Evolutionary conservation across 2,329 filamentous ascomycete species (phyloP).

Genomic region (Byssochlamys sp.): DNA sequence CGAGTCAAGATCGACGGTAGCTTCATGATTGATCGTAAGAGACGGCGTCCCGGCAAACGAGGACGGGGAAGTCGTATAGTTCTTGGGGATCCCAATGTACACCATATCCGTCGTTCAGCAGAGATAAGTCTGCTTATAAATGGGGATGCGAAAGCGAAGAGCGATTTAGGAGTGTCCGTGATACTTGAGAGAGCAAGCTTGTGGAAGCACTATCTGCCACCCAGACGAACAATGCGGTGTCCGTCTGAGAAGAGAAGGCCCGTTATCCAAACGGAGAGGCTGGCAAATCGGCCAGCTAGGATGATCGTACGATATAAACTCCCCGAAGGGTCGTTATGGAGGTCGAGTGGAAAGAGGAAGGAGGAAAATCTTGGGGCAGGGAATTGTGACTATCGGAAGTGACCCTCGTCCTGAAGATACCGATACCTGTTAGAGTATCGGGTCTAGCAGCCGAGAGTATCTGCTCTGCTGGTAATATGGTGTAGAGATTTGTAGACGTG

Average conservation of each 20-base stretch:
- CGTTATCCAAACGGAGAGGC: slow-evolving; percentile 63
- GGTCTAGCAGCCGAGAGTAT: slow-evolving; percentile 68
- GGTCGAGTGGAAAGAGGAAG: slow-evolving; percentile 75
- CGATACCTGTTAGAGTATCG: slow-evolving; percentile 80
- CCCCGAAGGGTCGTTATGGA: slow-evolving; percentile 68
- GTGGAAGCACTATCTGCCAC: slow-evolving; percentile 94
- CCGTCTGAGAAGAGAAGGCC: slow-evolving; percentile 95
- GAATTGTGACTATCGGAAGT: slow-evolving; percentile 68
- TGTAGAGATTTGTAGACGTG: slow-evolving; percentile 13
- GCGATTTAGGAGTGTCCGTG: neutral
- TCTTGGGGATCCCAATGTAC: slow-evolving; percentile 66
- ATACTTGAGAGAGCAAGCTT: slow-evolving; percentile 25
- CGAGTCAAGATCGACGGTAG: slow-evolving; percentile 84
- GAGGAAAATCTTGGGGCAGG: slow-evolving; percentile 70
- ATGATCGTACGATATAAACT: slow-evolving; percentile 40
- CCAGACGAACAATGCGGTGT: slow-evolving; percentile 92
- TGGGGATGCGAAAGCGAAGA: slow-evolving; percentile 8
- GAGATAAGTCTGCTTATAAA: neutral
- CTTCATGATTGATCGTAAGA: slow-evolving; percentile 92
- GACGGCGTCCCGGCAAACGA: slow-evolving; percentile 69
- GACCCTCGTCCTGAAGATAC: slow-evolving; percentile 60
- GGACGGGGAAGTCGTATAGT: slow-evolving; percentile 75
- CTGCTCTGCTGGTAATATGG: slow-evolving; percentile 36
- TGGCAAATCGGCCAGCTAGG: slow-evolving; percentile 61
- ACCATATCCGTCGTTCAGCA: slow-evolving; percentile 60